Conservation (phyloP, 2,329 filamentous ascomycete genomes). For the Magnaporthiopsis rhizophila region DNA sequence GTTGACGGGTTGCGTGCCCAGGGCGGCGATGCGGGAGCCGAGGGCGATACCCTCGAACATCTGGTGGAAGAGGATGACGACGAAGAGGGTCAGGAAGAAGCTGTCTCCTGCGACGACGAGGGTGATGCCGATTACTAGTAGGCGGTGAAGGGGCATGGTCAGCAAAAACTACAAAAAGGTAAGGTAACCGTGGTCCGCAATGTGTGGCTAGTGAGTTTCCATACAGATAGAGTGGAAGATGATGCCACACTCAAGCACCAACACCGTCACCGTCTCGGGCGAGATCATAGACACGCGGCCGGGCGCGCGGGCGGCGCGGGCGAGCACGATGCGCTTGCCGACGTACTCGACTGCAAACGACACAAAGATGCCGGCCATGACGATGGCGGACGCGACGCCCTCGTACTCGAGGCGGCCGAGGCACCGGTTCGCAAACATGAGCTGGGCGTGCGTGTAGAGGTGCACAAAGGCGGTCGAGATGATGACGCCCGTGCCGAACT, state of each 20-base stretch:
- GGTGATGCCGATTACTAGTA: slow-evolving; percentile 54
- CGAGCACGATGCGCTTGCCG: slow-evolving; percentile 48
- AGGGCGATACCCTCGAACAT: slow-evolving; percentile 72
- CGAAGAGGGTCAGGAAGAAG: slow-evolving; percentile 48
- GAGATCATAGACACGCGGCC: slow-evolving; percentile 13
- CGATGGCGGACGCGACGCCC: slow-evolving; percentile 58
- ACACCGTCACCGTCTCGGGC: slow-evolving; percentile 49
- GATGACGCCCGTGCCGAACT: slow-evolving; percentile 67
- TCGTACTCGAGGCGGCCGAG: slow-evolving; percentile 60
- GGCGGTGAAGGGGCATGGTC: neutral
- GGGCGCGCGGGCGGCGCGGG: slow-evolving; percentile 22
- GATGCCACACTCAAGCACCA: slow-evolving; percentile 65
- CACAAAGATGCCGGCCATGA: slow-evolving; percentile 66
- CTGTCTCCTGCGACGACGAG: slow-evolving; percentile 51
- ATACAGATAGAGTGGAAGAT: slow-evolving; percentile 65
- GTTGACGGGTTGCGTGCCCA: slow-evolving; percentile 25
- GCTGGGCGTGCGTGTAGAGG: slow-evolving; percentile 63
- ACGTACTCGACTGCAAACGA: slow-evolving; percentile 65
- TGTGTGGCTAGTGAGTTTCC: slow-evolving; percentile 17
- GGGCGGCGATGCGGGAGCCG: slow-evolving; percentile 59
- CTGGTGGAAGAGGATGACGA: slow-evolving; percentile 70
- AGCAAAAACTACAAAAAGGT: too few relatives aligned
- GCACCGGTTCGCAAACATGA: slow-evolving; percentile 68
- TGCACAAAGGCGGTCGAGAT: slow-evolving; percentile 65
- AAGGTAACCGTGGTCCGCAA: too few relatives aligned